Conservation (phyloP, 768 basidiomycete genomes). For the Mycena haematopus region DNA sequence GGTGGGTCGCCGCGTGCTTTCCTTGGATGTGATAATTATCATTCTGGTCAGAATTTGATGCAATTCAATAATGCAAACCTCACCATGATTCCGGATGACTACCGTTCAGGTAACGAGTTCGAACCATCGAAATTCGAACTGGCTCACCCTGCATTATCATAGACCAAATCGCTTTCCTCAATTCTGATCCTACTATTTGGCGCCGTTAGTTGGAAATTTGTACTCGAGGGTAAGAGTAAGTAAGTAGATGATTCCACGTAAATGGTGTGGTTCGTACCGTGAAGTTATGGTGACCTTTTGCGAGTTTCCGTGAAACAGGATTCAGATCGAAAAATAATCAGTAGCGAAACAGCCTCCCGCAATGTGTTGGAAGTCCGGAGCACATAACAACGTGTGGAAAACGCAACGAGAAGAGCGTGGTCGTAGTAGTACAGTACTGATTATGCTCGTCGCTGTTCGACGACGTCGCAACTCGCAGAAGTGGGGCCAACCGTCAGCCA, state of each 20-base stretch:
- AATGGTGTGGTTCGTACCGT: background rate
- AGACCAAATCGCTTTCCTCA: slow-evolving; percentile 22
- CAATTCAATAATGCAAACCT: slow-evolving; percentile 44
- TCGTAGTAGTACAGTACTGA: no score
- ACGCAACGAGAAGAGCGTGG: no score
- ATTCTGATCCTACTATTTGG: slow-evolving; percentile 15
- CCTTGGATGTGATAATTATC: background rate
- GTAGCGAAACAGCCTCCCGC: no score
- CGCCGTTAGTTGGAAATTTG: background rate
- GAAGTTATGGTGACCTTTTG: background rate
- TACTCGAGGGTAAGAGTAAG: no score
- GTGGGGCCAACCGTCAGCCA: no score
- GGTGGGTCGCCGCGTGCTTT: background rate
- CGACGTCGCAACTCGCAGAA: no score
- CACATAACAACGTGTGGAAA: no score
- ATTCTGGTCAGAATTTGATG: slow-evolving; percentile 36
- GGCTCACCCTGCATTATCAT: slow-evolving; percentile 31
- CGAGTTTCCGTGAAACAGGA: background rate
- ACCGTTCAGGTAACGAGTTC: background rate
- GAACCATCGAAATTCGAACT: background rate
- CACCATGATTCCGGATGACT: slow-evolving; percentile 42
- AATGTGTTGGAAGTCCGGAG: no score
- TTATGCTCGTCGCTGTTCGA: no score
- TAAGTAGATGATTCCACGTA: no score
- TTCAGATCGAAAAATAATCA: background rate